A percentile compares a stretch with the other conserved stretches of the same genome.
phyloP scores from a whole-genome alignment of 495 filamentous ascomycete species.

The Lophium mytilinum region DNA sequence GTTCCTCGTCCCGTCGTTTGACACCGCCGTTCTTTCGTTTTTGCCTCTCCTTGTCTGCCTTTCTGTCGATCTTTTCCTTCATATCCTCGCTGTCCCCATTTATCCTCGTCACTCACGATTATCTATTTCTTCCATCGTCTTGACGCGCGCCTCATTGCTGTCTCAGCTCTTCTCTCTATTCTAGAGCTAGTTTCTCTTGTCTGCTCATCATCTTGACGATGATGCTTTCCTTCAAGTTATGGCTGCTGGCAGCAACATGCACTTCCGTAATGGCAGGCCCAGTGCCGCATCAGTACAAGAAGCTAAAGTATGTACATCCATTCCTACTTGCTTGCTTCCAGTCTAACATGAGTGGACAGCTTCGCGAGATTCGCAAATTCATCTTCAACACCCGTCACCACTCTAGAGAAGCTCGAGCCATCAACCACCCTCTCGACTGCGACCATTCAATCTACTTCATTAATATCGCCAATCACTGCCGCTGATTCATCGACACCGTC shows the following conservation, averaged over 20 bases:
- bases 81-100: slow-evolving; percentile 9
- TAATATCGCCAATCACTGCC: background rate
- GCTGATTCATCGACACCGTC: background rate
- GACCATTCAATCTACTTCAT: background rate
- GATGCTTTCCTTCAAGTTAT: slow-evolving; percentile 7
- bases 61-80: slow-evolving; percentile 21
- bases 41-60: background rate
- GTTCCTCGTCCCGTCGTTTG: slow-evolving; percentile 14
- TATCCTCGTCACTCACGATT: slow-evolving; percentile 2
- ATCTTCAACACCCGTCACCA: slow-evolving; percentile 1
- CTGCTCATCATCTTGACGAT: slow-evolving; percentile 13
- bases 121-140: slow-evolving; percentile 2
- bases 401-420: background rate
- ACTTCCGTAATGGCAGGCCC: slow-evolving; percentile 18
- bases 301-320: slow-evolving; percentile 3
- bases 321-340: background rate
- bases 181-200: slow-evolving; percentile 13
- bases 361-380: slow-evolving; percentile 11
- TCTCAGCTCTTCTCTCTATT: background rate
- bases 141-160: slow-evolving; percentile 8
- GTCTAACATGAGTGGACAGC: slow-evolving; percentile 1
- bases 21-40: slow-evolving; percentile 10
- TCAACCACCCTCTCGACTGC: background rate
- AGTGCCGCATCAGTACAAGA: slow-evolving; percentile 17
- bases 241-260: slow-evolving; percentile 26